phyloP scores from a whole-genome alignment of 768 basidiomycete species.

The Suillus subluteus region DNA sequence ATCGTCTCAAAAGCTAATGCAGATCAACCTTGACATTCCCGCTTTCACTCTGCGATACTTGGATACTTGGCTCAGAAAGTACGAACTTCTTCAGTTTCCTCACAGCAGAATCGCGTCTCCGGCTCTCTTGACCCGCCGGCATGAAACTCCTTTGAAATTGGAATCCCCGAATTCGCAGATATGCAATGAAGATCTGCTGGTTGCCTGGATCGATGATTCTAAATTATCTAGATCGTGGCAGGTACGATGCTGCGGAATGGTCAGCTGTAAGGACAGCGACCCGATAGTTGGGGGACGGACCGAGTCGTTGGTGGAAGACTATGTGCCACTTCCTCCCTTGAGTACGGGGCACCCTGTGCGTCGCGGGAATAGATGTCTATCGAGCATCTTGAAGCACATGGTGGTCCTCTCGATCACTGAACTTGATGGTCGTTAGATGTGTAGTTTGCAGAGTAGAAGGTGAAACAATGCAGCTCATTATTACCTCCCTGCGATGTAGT shows the following conservation, averaged over 20 bases:
- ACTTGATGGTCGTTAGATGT: neutral
- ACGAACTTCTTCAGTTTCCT: neutral
- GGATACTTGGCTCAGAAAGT: neutral
- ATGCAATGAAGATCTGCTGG: neutral
- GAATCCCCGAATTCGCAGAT: neutral
- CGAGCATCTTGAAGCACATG: neutral
- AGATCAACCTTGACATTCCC: neutral
- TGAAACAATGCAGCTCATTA: neutral
- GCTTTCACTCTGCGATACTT: neutral
- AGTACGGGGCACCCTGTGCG: neutral
- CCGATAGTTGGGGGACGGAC: neutral
- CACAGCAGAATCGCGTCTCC: neutral
- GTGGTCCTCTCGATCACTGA: neutral
- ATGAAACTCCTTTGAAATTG: neutral
- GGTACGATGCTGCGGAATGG: neutral
- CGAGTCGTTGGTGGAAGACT: neutral
- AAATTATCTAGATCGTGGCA: neutral
- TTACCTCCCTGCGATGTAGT: neutral
- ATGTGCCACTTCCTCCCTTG: neutral
- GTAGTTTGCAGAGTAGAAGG: neutral
- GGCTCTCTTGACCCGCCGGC: neutral
- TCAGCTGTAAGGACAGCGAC: neutral
- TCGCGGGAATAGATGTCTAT: neutral
- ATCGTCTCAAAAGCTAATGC: neutral
- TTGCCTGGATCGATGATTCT: neutral